Conservation (phyloP, 2,329 filamentous ascomycete genomes). For the Plenodomus lindquistii region DNA sequence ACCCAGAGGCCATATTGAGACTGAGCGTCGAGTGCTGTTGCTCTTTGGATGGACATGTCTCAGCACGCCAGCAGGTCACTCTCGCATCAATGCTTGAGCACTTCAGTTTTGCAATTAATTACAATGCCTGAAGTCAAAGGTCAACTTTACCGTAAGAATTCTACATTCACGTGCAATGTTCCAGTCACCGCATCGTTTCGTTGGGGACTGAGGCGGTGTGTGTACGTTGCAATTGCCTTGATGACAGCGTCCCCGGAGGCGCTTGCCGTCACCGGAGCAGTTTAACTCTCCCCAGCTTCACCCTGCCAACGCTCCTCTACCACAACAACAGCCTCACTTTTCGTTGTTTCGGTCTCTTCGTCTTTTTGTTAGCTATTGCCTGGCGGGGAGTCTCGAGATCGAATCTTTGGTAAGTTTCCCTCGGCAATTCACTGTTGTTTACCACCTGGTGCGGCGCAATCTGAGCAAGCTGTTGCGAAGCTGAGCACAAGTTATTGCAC, state of each 20-base stretch:
- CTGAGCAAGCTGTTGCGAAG: background rate
- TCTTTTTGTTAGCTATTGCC: background rate
- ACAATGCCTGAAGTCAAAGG: too few relatives aligned
- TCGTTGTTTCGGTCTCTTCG: background rate
- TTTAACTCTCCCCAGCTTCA: background rate
- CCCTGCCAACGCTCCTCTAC: background rate
- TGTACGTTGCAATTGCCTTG: background rate
- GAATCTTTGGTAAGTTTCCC: background rate
- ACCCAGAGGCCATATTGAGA: too few relatives aligned
- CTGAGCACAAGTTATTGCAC: background rate
- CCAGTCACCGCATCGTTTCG: background rate
- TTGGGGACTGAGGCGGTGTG: background rate
- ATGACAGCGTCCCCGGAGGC: background rate
- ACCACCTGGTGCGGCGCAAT: background rate
- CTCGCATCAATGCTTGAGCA: too few relatives aligned
- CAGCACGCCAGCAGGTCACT: too few relatives aligned
- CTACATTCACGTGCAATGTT: background rate
- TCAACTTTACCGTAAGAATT: background rate
- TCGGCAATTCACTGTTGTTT: background rate
- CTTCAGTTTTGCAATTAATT: too few relatives aligned
- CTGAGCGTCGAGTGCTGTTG: too few relatives aligned
- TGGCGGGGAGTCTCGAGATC: background rate
- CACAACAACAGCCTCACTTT: background rate
- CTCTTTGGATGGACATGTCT: too few relatives aligned
- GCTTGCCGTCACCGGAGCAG: background rate